Conservation (phyloP, 2,329 filamentous ascomycete genomes). For the Didymella pinodella region DNA sequence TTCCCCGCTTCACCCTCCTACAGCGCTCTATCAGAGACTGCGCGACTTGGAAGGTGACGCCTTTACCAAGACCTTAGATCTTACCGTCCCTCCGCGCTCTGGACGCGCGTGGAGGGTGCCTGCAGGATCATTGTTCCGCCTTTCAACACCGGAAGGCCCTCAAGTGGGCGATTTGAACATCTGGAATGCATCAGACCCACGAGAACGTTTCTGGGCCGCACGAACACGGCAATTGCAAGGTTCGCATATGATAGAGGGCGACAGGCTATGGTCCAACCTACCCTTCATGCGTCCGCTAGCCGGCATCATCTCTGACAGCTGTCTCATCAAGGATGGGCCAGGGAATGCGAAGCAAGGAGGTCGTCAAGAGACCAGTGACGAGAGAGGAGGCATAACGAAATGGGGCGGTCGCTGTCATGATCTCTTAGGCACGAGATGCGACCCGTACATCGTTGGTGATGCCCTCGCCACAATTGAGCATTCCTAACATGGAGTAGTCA, state of each 20-base stretch:
- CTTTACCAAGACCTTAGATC: slow-evolving; percentile 25
- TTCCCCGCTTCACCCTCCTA: slow-evolving; percentile 46
- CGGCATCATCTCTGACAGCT: slow-evolving; percentile 71
- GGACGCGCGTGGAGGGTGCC: slow-evolving; percentile 76
- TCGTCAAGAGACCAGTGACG: slow-evolving; percentile 54
- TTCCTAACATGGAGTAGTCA: slow-evolving; percentile 60
- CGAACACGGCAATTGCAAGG: slow-evolving; percentile 81
- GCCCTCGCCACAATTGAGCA: slow-evolving; percentile 25
- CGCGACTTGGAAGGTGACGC: slow-evolving; percentile 20
- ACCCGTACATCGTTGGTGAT: slow-evolving; percentile 72
- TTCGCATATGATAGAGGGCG: slow-evolving; percentile 74
- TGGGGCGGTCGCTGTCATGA: slow-evolving; percentile 77
- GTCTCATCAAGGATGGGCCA: slow-evolving; percentile 52
- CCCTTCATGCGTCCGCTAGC: slow-evolving; percentile 79
- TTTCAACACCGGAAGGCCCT: slow-evolving; percentile 78
- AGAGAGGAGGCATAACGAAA: slow-evolving; percentile 57
- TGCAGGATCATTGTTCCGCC: slow-evolving; percentile 72
- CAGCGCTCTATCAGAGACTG: slow-evolving; percentile 39
- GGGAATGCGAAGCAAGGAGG: slow-evolving; percentile 32
- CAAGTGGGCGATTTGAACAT: slow-evolving; percentile 85
- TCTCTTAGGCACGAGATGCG: slow-evolving; percentile 81
- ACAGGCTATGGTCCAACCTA: slow-evolving; percentile 79
- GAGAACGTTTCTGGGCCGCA: slow-evolving; percentile 83
- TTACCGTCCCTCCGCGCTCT: slow-evolving; percentile 73
- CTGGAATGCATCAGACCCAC: slow-evolving; percentile 78